A percentile compares a stretch with the other conserved stretches of the same genome.
Evolutionary conservation across 129 eudicot genomes (phyloP).

Genomic region (Artemisia tridentata): DNA sequence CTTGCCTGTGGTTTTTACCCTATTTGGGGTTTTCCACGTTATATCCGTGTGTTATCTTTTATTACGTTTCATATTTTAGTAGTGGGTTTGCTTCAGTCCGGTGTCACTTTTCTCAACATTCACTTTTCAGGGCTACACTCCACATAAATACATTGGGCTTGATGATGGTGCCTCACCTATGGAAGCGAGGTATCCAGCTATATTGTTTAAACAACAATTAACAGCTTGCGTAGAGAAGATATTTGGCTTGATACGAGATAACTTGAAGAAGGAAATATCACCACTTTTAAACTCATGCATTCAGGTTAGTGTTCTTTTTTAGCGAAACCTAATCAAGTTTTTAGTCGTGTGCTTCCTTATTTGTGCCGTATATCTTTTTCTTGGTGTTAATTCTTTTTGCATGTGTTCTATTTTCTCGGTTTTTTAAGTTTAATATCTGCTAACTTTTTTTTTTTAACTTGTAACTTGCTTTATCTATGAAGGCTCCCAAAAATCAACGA

Average conservation of each 20-base stretch:
- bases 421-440: slow-evolving; percentile 2
- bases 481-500: slow-evolving; percentile 91
- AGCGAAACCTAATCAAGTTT: not conserved
- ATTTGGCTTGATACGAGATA: slow-evolving; percentile 96
- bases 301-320: slow-evolving; percentile 57
- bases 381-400: too few species aligned
- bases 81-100: too few species aligned
- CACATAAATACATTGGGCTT: slow-evolving; percentile 65
- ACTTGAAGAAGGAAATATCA: slow-evolving; percentile 96
- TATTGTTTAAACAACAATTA: slow-evolving; percentile 89
- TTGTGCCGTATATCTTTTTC: too few species aligned
- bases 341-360: slow-evolving; percentile 1
- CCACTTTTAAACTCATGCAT: slow-evolving; percentile 80
- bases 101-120: too few species aligned
- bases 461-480: slow-evolving; percentile 11
- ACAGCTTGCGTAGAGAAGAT: slow-evolving; percentile 98
- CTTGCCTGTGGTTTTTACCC: too few species aligned
- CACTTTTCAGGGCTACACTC: slow-evolving; percentile 62
- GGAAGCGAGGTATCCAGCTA: slow-evolving; percentile 97
- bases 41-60: too few species aligned
- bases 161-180: slow-evolving; percentile 78
- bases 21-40: too few species aligned
- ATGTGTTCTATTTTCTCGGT: too few species aligned
- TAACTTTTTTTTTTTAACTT: not conserved
- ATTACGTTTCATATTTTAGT: too few species aligned